These are phyloP conservation scores for Gautieria morchelliformis DNA, from an alignment of 768 basidiomycete species.

Conservation along the genomic window DNA sequence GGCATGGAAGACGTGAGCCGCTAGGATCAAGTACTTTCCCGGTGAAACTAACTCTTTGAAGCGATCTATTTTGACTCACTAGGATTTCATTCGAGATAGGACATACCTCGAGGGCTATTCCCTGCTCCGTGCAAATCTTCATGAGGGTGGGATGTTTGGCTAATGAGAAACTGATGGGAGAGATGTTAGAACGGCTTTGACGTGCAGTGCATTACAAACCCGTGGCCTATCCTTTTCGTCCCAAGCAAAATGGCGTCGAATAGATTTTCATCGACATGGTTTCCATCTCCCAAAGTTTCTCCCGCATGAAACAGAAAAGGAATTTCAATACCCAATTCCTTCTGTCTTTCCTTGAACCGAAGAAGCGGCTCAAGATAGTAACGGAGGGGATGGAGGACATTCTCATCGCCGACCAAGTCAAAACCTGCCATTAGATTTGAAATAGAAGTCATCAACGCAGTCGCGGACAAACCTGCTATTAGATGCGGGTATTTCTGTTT, in stretches of 20 bases:
- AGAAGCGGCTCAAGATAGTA: constrained; percentile 55
- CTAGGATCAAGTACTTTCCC: constrained; percentile 22
- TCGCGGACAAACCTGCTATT: constrained; percentile 41
- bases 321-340: constrained; percentile 49
- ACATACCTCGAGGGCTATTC: constrained; percentile 65
- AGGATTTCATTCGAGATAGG: constrained; percentile 81
- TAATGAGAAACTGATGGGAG: constrained; percentile 48
- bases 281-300: constrained; percentile 73
- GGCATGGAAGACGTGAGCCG: constrained; percentile 72
- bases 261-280: constrained; percentile 56
- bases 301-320: constrained; percentile 78
- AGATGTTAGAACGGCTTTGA: not conserved
- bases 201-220: constrained; percentile 28
- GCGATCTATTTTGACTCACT: constrained; percentile 27
- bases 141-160: constrained; percentile 68
- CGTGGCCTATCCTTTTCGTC: constrained; percentile 62
- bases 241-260: constrained; percentile 74
- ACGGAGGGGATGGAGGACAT: constrained; percentile 45
- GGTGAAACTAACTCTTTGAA: not conserved
- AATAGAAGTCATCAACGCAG: not conserved
- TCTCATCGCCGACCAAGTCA: constrained; percentile 74
- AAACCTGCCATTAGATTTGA: constrained; percentile 38
- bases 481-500: constrained; percentile 69
- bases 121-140: constrained; percentile 50
- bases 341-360: constrained; percentile 45